Conservation (phyloP, 495 filamentous ascomycete species). For the Neurospora sp. region DNA sequence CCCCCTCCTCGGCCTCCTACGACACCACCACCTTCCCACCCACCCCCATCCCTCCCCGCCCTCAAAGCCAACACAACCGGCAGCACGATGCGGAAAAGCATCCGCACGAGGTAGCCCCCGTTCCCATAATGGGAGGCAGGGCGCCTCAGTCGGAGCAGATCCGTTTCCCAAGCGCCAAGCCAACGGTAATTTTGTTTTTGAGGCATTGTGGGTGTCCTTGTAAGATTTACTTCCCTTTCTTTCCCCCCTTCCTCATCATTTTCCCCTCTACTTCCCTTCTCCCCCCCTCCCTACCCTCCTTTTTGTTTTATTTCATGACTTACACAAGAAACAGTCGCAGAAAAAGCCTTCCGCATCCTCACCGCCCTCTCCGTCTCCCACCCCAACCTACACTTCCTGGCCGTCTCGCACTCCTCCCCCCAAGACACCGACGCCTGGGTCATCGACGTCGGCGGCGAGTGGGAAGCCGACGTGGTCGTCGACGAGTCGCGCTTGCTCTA, state of each 20-base stretch:
- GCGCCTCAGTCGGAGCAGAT: conserved; percentile 39
- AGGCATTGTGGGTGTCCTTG: conserved; percentile 55
- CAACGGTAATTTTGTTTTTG: conserved; percentile 46
- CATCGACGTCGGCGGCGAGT: conserved; percentile 39
- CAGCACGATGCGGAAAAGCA: not conserved
- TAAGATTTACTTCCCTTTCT: conserved; percentile 17
- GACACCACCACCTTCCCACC: not conserved
- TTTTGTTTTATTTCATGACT: no score
- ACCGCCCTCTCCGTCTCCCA: conserved; percentile 34
- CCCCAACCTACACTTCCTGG: conserved; percentile 43
- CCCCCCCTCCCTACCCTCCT: no score
- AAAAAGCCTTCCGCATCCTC: conserved; percentile 45
- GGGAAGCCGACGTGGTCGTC: conserved; percentile 42
- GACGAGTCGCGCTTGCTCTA: conserved; percentile 43
- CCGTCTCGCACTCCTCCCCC: conserved; percentile 45
- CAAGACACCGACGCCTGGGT: conserved; percentile 46
- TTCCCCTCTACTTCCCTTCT: no score
- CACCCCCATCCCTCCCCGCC: not conserved
- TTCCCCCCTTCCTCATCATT: not conserved
- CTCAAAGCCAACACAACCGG: not conserved
- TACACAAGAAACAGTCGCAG: conserved; percentile 34
- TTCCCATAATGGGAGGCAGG: conserved; percentile 32
- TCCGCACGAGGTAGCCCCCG: conserved; percentile 18
- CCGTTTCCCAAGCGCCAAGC: conserved; percentile 34
- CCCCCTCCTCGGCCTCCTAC: not conserved